A percentile compares a stretch with the other conserved stretches of the same genome.
These are phyloP conservation scores for Aquilaria malaccensis DNA, from an alignment of 345 rosid genomes.

Conservation along the genomic window DNA sequence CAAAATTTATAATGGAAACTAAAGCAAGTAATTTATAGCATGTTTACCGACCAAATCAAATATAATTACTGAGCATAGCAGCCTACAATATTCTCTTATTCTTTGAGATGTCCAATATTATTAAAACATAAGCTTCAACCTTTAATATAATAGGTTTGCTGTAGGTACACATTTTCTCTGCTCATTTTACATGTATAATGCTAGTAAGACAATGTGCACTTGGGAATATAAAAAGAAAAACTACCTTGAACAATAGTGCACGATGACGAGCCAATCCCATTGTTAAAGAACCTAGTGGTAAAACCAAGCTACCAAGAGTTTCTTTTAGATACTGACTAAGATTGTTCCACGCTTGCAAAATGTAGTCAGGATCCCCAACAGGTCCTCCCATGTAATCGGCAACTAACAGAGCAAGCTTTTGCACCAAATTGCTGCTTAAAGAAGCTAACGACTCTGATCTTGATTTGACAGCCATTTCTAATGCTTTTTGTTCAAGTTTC, in stretches of 20 bases:
- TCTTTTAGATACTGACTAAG: constrained; percentile 71
- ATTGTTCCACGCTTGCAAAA: constrained; percentile 66
- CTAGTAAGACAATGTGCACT: constrained; percentile 14
- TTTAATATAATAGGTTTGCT: not conserved
- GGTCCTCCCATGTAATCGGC: constrained; percentile 93
- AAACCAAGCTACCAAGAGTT: constrained; percentile 75
- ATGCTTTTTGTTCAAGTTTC: constrained; percentile 72
- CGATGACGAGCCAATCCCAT: constrained; percentile 97
- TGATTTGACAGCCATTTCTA: constrained; percentile 51
- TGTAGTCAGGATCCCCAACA: constrained; percentile 64
- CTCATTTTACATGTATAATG: not conserved
- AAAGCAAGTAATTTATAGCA: too few species aligned
- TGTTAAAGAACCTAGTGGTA: constrained; percentile 86
- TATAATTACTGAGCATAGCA: too few species aligned
- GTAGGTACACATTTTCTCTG: not conserved
- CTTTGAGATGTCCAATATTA: not conserved
- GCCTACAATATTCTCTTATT: too few species aligned
- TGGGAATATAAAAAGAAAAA: constrained; percentile 6
- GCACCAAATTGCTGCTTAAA: constrained; percentile 43
- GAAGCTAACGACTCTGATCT: constrained; percentile 42
- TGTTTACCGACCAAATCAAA: too few species aligned
- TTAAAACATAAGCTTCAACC: not conserved
- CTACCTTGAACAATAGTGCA: constrained; percentile 90
- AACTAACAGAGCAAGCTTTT: constrained; percentile 69
- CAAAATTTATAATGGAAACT: not conserved